phyloP scores from a whole-genome alignment of 139 green algal species.

The Pleodorina starrii region DNA sequence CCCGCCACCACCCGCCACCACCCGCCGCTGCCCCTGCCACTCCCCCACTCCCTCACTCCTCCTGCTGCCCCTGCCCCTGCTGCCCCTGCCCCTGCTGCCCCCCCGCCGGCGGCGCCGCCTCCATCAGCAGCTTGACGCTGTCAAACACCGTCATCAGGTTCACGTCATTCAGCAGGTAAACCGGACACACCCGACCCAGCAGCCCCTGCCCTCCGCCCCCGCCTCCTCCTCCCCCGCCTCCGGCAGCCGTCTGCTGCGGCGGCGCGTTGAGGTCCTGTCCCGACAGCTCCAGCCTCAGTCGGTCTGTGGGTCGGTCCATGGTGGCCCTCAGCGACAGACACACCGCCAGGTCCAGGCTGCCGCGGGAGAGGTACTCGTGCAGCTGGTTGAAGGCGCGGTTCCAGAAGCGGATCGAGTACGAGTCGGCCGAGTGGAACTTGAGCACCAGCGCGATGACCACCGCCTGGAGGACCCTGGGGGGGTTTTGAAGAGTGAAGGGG shows the following conservation, averaged over 20 bases:
- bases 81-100: not conserved
- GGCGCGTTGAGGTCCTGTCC: slow-evolving; percentile 18
- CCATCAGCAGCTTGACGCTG: slow-evolving; percentile 53
- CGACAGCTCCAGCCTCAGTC: slow-evolving; percentile 36
- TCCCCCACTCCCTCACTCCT: not conserved
- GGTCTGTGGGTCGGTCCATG: slow-evolving; percentile 13
- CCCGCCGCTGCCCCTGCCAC: no score
- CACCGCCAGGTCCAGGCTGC: slow-evolving; percentile 73
- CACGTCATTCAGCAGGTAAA: slow-evolving; percentile 62
- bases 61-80: not conserved
- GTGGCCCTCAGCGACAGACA: slow-evolving; percentile 57
- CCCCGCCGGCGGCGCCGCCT: not conserved
- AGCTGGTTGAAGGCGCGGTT: slow-evolving; percentile 54
- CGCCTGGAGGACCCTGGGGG: slow-evolving; percentile 69
- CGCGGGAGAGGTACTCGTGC: slow-evolving; percentile 70
- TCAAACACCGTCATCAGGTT: slow-evolving; percentile 65
- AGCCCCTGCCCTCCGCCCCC: not conserved
- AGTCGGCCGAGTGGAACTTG: slow-evolving; percentile 63
- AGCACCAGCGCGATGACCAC: slow-evolving; percentile 63
- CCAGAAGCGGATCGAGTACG: slow-evolving; percentile 51
- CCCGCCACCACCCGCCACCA: no score
- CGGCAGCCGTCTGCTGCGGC: no score
- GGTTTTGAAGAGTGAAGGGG: not conserved
- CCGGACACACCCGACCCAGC: slow-evolving; percentile 25
- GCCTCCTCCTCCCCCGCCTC: not conserved